phyloP scores from a whole-genome alignment of 2,329 filamentous ascomycete species.

The Stemphylium beticola region DNA sequence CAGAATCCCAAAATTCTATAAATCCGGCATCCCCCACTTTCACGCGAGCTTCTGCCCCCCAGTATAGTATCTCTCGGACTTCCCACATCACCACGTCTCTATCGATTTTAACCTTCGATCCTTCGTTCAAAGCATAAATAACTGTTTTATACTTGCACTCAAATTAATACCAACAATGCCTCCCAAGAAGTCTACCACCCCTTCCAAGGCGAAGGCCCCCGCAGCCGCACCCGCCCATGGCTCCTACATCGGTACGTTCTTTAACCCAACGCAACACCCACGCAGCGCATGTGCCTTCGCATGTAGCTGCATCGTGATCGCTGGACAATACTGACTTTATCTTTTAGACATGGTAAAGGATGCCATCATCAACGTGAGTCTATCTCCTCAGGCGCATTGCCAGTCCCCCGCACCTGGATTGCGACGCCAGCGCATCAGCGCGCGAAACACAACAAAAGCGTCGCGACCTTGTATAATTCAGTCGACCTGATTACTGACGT shows the following conservation, averaged over 20 bases:
- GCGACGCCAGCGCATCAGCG: slow-evolving; percentile 45
- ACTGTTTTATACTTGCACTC: slow-evolving; percentile 31
- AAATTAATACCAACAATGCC: slow-evolving; percentile 59
- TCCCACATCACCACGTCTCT: slow-evolving; percentile 25
- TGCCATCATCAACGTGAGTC: slow-evolving; percentile 72
- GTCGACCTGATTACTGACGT: slow-evolving; percentile 54
- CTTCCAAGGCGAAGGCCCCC: slow-evolving; percentile 64
- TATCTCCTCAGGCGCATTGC: slow-evolving; percentile 57
- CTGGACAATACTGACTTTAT: slow-evolving; percentile 60
- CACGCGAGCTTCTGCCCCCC: slow-evolving; percentile 29
- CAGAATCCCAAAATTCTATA: slow-evolving; percentile 28
- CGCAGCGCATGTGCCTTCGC: background rate
- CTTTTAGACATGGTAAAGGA: slow-evolving; percentile 74
- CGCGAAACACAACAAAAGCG: slow-evolving; percentile 36
- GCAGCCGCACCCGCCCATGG: slow-evolving; percentile 62
- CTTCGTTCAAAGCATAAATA: slow-evolving; percentile 46
- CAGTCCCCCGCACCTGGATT: slow-evolving; percentile 37
- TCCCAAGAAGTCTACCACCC: slow-evolving; percentile 67
- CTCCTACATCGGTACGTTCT: slow-evolving; percentile 69
- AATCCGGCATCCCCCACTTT: slow-evolving; percentile 35
- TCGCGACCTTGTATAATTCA: slow-evolving; percentile 11
- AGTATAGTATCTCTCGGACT: slow-evolving; percentile 23
- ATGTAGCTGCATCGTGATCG: slow-evolving; percentile 54
- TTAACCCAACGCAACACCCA: slow-evolving; percentile 50
- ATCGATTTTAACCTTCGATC: slow-evolving; percentile 29